phyloP scores from a whole-genome alignment of 495 filamentous ascomycete species.

The Aspergillus sclerotiicarbonarius region DNA sequence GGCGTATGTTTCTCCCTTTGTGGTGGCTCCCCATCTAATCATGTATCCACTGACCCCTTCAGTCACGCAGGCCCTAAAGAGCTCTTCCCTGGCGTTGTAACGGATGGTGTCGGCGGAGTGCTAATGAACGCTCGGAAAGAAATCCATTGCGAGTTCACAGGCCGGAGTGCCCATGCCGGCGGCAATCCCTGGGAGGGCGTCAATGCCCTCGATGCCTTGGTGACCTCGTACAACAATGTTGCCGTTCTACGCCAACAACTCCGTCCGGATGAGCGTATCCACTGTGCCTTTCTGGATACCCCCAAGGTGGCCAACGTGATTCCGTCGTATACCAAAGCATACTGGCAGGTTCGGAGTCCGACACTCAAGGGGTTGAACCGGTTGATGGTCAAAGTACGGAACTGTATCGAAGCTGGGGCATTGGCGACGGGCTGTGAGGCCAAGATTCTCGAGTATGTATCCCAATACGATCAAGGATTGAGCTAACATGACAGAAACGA shows the following conservation, averaged over 20 bases:
- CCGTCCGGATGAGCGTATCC: constrained; percentile 58
- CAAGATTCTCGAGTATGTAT: constrained; percentile 41
- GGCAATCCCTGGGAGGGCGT: constrained; percentile 63
- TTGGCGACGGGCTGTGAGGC: constrained; percentile 58
- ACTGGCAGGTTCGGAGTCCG: constrained; percentile 52
- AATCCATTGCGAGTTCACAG: constrained; percentile 33
- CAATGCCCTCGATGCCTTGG: constrained; percentile 62
- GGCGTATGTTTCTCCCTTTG: constrained; percentile 43
- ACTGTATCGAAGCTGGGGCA: constrained; percentile 60
- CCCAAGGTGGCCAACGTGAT: constrained; percentile 63
- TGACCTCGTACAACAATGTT: constrained; percentile 61
- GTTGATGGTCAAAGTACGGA: constrained; percentile 50
- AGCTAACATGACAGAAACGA: constrained; percentile 27
- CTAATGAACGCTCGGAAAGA: constrained; percentile 41
- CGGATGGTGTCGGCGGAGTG: constrained; percentile 32
- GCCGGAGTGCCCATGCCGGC: constrained; percentile 52
- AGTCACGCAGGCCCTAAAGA: constrained; percentile 33
- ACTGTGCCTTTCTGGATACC: constrained; percentile 57
- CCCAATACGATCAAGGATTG: background rate
- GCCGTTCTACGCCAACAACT: constrained; percentile 63
- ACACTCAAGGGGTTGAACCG: constrained; percentile 43
- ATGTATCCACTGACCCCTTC: background rate
- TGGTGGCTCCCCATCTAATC: too few relatives aligned
- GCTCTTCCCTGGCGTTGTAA: constrained; percentile 25
- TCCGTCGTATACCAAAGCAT: constrained; percentile 53